phyloP scores from a whole-genome alignment of 163 green algal species.

The Picocystis sp. region DNA sequence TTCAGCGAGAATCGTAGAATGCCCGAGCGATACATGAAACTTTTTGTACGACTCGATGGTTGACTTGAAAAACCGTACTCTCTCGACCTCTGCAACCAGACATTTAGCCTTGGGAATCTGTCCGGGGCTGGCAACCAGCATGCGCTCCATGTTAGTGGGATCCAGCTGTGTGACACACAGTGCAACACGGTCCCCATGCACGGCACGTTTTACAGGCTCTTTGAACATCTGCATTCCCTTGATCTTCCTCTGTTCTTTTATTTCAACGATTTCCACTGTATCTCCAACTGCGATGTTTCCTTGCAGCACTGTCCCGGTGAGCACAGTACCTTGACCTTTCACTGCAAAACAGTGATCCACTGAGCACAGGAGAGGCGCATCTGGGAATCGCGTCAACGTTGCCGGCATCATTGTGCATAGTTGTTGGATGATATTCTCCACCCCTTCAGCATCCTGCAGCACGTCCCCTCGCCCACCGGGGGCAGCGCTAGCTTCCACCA shows the following conservation, averaged over 20 bases:
- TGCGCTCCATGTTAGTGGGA: slow-evolving; percentile 52
- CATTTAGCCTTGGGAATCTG: slow-evolving; percentile 49
- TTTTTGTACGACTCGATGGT: slow-evolving; percentile 31
- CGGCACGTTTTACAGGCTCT: slow-evolving; percentile 23
- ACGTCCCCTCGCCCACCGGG: slow-evolving; percentile 11
- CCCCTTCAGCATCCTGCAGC: slow-evolving; percentile 6
- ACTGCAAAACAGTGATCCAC: slow-evolving; percentile 91
- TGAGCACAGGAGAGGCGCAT: slow-evolving; percentile 57
- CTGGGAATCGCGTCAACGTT: not conserved
- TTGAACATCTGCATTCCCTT: slow-evolving; percentile 77
- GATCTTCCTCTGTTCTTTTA: slow-evolving; percentile 36
- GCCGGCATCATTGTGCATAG: slow-evolving; percentile 24
- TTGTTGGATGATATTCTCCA: slow-evolving; percentile 27
- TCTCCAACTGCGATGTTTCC: not conserved
- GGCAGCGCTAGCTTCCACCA: slow-evolving; percentile 39
- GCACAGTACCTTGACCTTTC: slow-evolving; percentile 66
- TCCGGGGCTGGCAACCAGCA: slow-evolving; percentile 26
- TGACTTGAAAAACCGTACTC: slow-evolving; percentile 59
- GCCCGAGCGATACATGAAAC: slow-evolving; percentile 70
- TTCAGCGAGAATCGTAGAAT: slow-evolving; percentile 64
- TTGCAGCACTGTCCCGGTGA: slow-evolving; percentile 71
- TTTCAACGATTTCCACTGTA: slow-evolving; percentile 2
- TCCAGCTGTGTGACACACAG: slow-evolving; percentile 79
- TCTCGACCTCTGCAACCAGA: slow-evolving; percentile 47
- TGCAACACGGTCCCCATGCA: slow-evolving; percentile 36